Evolutionary conservation across 148 eudicot species (phyloP).

Genomic region (Amaranthus palmeri): DNA sequence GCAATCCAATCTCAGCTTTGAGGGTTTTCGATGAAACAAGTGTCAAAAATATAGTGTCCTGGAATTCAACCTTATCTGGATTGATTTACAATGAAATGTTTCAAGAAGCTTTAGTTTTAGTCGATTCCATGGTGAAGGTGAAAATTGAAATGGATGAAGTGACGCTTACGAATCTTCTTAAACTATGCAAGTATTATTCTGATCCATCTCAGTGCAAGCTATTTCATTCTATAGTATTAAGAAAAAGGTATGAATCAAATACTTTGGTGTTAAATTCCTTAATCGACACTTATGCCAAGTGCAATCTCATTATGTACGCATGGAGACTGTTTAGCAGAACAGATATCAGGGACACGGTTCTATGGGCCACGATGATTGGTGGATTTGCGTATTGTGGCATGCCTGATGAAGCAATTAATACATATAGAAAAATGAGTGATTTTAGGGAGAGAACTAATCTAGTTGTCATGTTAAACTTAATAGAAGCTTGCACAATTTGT

Average conservation of each 20-base stretch:
- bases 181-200: conserved; percentile 45
- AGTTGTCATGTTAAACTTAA: conserved; percentile 53
- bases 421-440: conserved; percentile 42
- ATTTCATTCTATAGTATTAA: conserved; percentile 46
- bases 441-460: conserved; percentile 32
- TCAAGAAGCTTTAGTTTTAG: conserved; percentile 47
- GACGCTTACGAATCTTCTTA: conserved; percentile 70
- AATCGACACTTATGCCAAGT: conserved; percentile 72
- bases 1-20: conserved; percentile 48
- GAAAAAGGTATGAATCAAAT: conserved; percentile 45
- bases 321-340: conserved; percentile 41
- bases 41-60: conserved; percentile 54
- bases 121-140: conserved; percentile 42
- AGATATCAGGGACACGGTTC: conserved; percentile 40
- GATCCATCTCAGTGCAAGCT: conserved; percentile 48
- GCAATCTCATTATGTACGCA: conserved; percentile 47
- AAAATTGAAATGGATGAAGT: conserved; percentile 63
- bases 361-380: conserved; percentile 87
- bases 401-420: conserved; percentile 57
- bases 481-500: conserved; percentile 64
- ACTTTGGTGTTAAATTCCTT: conserved; percentile 53
- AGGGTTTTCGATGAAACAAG: conserved; percentile 47
- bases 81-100: conserved; percentile 50
- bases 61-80: conserved; percentile 76
- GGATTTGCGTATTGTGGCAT: conserved; percentile 70